Base-by-base conservation (phyloP, 2,329 filamentous ascomycete species). In the Aspergillus ibericus region DNA sequence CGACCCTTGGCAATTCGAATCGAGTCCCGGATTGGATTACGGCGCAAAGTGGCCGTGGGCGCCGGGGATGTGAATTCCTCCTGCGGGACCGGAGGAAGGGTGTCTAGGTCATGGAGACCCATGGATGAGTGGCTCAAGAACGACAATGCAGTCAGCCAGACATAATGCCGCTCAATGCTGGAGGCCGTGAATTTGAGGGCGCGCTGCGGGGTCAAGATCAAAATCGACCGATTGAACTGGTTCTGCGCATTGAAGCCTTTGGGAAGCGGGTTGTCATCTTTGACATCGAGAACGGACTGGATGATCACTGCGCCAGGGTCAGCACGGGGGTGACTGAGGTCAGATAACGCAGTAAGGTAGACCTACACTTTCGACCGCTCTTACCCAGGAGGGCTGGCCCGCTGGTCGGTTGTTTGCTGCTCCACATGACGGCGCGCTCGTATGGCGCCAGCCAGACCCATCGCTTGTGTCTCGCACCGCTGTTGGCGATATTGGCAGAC, bases 391-490 rank as follows among this genome's bases (percentile, higher is more conserved):
- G 78, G 32, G 93, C 93, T 68, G 86, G 89, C 32, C 93, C 92
- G 66, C 88, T 92, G 9, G 88, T 91, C 15, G 95, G 95, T 77
- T 99, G 95, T 81, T 96, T 97, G 82, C 90, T 96, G 76, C 93
- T 97, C 95, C 95, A 99, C 75, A 99, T 91, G 60, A 99, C 93
- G 12, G 93, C 89, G 62, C 93, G 85, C 77, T 99, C 95, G 71
- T 99, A 98, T 2, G 95, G 95, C 16, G 93, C 95, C 63, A 99
- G 84, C 95, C 95, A 99, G 1, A 99, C 95, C 95, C 95, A 99
- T 74, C 95, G 85, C 79, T 93, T 97, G 74, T 99, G 95, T 29
- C 95, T 79, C 5, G 83, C 89, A 64, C 86, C 86, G 66, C 83
- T 86, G 63, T 80, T 83, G 18, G 80, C 82, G 59, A 89, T 88